Percentiles rank a stretch among this genome's conserved stretches.
These are phyloP conservation scores for Colletotrichum orchidophilum DNA, from an alignment of 2,329 filamentous ascomycete species.

Conservation along the genomic window DNA sequence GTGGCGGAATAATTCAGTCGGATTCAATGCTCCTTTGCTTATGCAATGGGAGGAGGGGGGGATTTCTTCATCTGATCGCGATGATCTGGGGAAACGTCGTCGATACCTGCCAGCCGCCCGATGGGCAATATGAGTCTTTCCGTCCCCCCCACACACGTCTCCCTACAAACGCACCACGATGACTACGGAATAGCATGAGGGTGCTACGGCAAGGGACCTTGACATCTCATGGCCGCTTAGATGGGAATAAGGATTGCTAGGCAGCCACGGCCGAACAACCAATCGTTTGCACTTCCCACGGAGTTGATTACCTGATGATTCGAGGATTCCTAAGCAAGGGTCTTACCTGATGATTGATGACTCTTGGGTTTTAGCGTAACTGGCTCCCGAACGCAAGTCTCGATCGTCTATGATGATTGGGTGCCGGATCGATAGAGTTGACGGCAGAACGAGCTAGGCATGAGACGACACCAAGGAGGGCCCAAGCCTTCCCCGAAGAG, in stretches of 20 bases:
- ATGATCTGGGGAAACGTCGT: background rate
- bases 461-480: constrained; percentile 19
- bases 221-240: background rate
- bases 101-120: constrained; percentile 23
- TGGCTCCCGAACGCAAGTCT: background rate
- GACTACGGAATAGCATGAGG: background rate
- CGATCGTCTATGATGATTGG: constrained; percentile 29
- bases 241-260: background rate
- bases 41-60: background rate
- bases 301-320: constrained; percentile 6
- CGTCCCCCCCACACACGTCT: background rate
- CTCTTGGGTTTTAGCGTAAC: background rate
- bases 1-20: background rate
- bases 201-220: background rate
- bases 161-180: background rate
- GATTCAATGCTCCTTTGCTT: background rate
- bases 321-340: constrained; percentile 10
- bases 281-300: background rate
- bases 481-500: background rate
- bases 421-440: background rate
- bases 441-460: background rate
- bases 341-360: background rate
- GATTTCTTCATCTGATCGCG: constrained; percentile 25
- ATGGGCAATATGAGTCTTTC: constrained; percentile 19
- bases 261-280: background rate